These are phyloP conservation scores for Neckera pumila DNA, from an alignment of 225 moss, liverwort and hornwort genomes.

Conservation along the genomic window DNA sequence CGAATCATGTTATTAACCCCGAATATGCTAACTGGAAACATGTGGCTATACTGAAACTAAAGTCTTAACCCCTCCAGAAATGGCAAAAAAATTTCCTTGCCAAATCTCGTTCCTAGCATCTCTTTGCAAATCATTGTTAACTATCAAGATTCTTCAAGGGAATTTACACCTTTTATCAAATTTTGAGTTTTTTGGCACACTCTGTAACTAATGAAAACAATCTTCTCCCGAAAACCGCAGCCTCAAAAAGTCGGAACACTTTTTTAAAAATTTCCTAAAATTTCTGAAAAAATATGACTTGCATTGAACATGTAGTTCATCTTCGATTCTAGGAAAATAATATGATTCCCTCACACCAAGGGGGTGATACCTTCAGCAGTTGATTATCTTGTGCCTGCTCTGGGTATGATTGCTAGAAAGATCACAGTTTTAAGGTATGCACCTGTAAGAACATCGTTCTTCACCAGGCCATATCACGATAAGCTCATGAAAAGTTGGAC, in stretches of 20 bases:
- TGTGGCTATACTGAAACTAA: background rate
- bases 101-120: background rate
- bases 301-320: background rate
- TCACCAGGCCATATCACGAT: background rate
- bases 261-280: accelerated
- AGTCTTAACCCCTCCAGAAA: background rate
- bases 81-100: background rate
- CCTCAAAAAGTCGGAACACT: background rate
- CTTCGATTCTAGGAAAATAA: background rate
- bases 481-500: background rate
- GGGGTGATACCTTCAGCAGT: too few species aligned
- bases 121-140: background rate
- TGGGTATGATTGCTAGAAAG: background rate
- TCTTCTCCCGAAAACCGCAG: background rate
- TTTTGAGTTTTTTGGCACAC: background rate
- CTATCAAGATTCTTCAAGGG: background rate
- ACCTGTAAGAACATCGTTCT: background rate
- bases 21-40: background rate
- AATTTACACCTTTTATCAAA: background rate
- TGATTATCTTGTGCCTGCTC: too few species aligned
- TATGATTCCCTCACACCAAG: background rate
- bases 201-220: background rate
- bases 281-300: background rate
- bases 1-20: background rate
- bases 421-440: background rate